These are phyloP conservation scores for Candida coleopterorum DNA, from an alignment of 805 yeast genomes.

Conservation along the genomic window DNA sequence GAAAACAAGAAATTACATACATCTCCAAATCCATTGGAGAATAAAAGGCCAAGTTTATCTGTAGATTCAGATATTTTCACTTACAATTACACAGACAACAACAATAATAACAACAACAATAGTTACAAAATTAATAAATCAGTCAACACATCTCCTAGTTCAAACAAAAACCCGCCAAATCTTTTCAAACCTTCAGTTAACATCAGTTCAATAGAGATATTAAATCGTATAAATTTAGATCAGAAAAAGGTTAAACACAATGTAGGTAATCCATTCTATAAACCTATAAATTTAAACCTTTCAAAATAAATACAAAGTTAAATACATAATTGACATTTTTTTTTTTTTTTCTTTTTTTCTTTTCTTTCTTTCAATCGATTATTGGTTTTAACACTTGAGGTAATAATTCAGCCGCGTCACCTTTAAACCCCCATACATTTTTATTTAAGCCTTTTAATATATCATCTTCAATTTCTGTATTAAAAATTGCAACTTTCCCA, in stretches of 20 bases:
- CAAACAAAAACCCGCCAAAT: constrained; percentile 4
- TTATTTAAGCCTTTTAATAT: constrained; percentile 37
- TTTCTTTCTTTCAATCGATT: constrained; percentile 16
- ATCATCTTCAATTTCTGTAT: constrained; percentile 55
- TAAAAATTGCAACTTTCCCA: constrained; percentile 81
- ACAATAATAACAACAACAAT: not conserved
- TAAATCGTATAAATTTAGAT: constrained; percentile 3
- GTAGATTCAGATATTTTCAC: constrained; percentile 5
- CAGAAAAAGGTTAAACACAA: not conserved
- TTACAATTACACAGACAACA: constrained; percentile 1
- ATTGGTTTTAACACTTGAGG: constrained; percentile 63
- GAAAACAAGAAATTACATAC: not conserved
- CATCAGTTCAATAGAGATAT: constrained; percentile 7
- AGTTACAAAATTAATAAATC: constrained; percentile 6
- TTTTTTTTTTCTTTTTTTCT: not conserved
- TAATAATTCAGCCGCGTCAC: constrained; percentile 71
- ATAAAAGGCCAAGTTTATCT: not conserved
- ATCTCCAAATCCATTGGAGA: too few species aligned
- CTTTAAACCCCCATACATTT: constrained; percentile 65
- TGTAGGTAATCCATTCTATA: constrained; percentile 13
- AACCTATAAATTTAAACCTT: constrained; percentile 3
- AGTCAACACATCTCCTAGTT: constrained; percentile 4
- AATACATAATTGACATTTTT: too few species aligned
- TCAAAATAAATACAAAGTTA: not conserved
- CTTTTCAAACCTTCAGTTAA: constrained; percentile 8